phyloP scores from a whole-genome alignment of 2,329 filamentous ascomycete species.

The Gyromitra esculenta region DNA sequence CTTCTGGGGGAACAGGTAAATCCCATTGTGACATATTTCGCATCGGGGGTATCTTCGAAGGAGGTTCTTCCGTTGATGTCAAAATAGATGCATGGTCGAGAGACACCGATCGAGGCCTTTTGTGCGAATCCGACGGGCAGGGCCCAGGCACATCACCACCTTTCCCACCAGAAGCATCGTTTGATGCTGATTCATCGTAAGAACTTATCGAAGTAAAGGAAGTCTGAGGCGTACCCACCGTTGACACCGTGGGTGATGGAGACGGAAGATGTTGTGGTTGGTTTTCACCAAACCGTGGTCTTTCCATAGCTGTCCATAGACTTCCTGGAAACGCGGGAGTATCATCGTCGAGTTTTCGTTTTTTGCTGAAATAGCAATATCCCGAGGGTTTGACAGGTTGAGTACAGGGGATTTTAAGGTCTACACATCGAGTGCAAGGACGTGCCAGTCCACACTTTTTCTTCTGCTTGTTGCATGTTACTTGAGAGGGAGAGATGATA shows the following conservation, averaged over 20 bases:
- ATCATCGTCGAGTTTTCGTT: constrained; percentile 30
- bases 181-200: constrained; percentile 40
- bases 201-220: constrained; percentile 44
- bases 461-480: constrained; percentile 48
- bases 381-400: constrained; percentile 44
- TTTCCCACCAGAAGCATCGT: constrained; percentile 2
- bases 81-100: background rate
- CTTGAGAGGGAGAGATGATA: constrained; percentile 7
- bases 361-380: constrained; percentile 46
- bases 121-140: constrained; percentile 4
- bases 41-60: background rate
- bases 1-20: constrained; percentile 20
- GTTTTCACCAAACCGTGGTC: constrained; percentile 10
- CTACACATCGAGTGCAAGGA: constrained; percentile 44
- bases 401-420: constrained; percentile 22
- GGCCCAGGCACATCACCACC: background rate
- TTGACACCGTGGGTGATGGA: constrained; percentile 49
- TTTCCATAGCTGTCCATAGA: constrained; percentile 27
- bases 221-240: constrained; percentile 49
- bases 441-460: constrained; percentile 46
- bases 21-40: constrained; percentile 34
- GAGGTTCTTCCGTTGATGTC: constrained; percentile 1
- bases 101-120: constrained; percentile 17
- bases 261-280: constrained; percentile 45
- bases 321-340: constrained; percentile 23